Evolutionary conservation across 2,329 filamentous ascomycete genomes (phyloP).

Genomic region (Ophiostoma australiae): DNA sequence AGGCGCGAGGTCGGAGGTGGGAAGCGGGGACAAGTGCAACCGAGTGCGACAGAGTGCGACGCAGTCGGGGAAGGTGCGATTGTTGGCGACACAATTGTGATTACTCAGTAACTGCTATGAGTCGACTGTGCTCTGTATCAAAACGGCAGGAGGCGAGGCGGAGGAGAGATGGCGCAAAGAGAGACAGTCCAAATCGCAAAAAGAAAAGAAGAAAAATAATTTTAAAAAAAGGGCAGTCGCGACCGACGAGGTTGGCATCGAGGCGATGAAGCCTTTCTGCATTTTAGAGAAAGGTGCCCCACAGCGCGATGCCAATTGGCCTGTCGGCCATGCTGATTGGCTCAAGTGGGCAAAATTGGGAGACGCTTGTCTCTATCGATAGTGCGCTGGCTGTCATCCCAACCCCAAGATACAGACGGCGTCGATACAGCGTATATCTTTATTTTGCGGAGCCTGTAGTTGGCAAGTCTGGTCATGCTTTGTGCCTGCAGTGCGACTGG

Average conservation of each 20-base stretch:
- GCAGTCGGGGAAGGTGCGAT: background rate
- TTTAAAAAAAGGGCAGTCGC: background rate
- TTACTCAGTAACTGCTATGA: too few species aligned
- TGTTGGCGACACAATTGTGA: background rate
- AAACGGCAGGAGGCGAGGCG: background rate
- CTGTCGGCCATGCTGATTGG: background rate
- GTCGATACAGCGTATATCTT: too few species aligned
- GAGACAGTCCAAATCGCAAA: background rate
- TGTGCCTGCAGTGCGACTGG: background rate
- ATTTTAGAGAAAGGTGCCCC: background rate
- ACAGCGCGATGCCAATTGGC: background rate
- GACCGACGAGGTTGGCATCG: background rate
- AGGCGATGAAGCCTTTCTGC: background rate
- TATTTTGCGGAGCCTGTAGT: slow-evolving; percentile 5
- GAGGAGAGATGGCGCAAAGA: background rate
- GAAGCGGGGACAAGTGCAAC: slow-evolving; percentile 7
- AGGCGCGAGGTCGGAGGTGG: background rate
- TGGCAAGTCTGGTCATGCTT: background rate
- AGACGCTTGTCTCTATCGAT: background rate
- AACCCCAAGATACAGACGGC: background rate
- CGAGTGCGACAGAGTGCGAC: background rate
- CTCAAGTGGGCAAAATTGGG: background rate
- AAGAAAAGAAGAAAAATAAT: background rate
- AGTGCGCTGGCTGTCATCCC: background rate
- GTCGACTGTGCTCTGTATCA: background rate